Conservation (phyloP, 2,329 filamentous ascomycete species). For the Sarocladium brachiariae region DNA sequence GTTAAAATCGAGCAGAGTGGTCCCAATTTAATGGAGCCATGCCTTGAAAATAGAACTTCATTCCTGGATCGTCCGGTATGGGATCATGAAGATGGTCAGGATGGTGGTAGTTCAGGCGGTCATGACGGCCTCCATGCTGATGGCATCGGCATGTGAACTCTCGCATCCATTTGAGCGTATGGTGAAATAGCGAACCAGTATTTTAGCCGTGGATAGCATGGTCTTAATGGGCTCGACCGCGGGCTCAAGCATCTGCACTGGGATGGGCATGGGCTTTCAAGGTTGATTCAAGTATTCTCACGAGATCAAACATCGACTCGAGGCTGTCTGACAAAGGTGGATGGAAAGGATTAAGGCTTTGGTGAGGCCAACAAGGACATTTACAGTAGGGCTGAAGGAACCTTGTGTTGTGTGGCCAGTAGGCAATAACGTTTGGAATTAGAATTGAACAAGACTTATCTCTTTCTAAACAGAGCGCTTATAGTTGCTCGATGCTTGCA, state of each 20-base stretch:
- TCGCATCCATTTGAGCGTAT: not conserved
- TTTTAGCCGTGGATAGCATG: too few species aligned
- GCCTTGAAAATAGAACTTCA: not conserved
- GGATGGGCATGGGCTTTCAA: too few species aligned
- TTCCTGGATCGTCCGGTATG: not conserved
- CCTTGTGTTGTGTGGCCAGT: not conserved
- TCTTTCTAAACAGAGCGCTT: constrained; percentile 13
- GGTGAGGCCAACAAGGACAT: not conserved
- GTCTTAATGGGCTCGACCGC: too few species aligned
- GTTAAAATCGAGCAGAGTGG: not conserved
- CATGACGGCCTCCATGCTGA: not conserved
- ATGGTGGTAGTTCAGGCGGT: not conserved
- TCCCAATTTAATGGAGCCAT: not conserved
- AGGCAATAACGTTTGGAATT: constrained; percentile 8
- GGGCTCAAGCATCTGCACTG: too few species aligned
- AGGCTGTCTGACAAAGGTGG: too few species aligned
- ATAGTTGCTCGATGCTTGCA: constrained; percentile 54
- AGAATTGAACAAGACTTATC: constrained; percentile 3
- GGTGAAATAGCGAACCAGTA: too few species aligned
- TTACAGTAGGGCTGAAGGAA: not conserved
- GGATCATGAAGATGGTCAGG: not conserved
- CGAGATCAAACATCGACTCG: too few species aligned
- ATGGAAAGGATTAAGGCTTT: too few species aligned
- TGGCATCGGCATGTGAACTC: not conserved
- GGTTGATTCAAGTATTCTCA: too few species aligned